Evolutionary conservation across 768 basidiomycete genomes (phyloP), one percentile per base, ranked within the genome.

Genomic region (Lactifluus echinatus): DNA sequence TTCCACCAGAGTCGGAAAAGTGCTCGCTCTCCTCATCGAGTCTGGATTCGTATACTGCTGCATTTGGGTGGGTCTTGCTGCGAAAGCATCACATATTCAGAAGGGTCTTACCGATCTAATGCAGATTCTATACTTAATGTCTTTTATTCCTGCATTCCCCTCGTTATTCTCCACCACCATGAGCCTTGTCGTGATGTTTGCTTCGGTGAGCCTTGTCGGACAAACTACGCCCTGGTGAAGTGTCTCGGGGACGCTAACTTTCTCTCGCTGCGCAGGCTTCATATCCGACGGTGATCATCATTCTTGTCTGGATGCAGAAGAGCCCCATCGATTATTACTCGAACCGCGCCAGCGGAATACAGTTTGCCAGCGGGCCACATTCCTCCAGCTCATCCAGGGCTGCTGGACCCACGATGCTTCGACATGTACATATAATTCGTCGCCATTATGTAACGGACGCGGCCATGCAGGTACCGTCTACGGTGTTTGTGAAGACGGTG

Each of bases 21-120:
- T 50, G 6, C 29, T 59, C 21, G 48, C 51, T 2, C n/a, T 59
- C 26, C 14, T 55, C 28, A 31, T 59, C 11, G 58, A 59, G 34
- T 59, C 58, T 7, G 58, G 58, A 23, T 59, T 59, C 21, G 42
- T 14, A 4, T 59, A 55, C 40, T 58, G 51, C n/a, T 53, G 50
- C 39, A 21, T 58, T 23, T 58, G 51, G 57, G 57, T 58, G n/a
- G 1, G 51, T 58, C 17, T 24, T n/a, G 8, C 37, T 34, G 5
- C 37, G 23, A 34, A 29, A 15, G 23, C 8, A 28, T 5, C 8
- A 19, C 50, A 8, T 19, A 19, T 7, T 10, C 17, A 15, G 3
- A 44, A 5, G 17, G n/a, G 14, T 2, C 15, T 34, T 14, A 42
- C 26, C 14, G 23, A 11, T 14, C 2, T 7, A 8, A 23, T 28